Conservation (phyloP, 352 stramenopile genomes). For the Pythium guiyangense region DNA sequence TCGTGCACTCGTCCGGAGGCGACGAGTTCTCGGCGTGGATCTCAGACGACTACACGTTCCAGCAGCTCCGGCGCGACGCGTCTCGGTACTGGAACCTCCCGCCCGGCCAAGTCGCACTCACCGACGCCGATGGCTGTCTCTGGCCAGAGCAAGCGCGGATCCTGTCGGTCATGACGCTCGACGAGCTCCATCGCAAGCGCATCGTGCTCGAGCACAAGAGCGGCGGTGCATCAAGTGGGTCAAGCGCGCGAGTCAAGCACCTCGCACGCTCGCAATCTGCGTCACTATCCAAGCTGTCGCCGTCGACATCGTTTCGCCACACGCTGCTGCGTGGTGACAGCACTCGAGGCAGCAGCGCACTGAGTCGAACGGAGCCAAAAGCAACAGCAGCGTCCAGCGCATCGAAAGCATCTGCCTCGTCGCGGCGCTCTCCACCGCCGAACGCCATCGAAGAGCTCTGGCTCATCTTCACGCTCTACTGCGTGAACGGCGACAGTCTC, state of each 20-base stretch:
- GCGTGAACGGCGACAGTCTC: slow-evolving; percentile 66
- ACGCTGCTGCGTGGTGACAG: neutral
- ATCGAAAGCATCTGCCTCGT: neutral
- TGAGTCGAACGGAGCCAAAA: neutral
- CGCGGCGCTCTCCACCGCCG: neutral
- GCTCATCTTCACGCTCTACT: slow-evolving; percentile 81
- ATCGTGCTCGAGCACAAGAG: slow-evolving; percentile 56
- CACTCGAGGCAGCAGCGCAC: neutral
- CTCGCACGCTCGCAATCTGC: slow-evolving; percentile 13
- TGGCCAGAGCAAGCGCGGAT: slow-evolving; percentile 79
- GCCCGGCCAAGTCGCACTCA: slow-evolving; percentile 33
- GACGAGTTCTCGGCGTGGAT: slow-evolving; percentile 70
- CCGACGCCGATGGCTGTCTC: slow-evolving; percentile 57
- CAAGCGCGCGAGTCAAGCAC: slow-evolving; percentile 9
- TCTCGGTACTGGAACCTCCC: slow-evolving; percentile 68
- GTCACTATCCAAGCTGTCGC: slow-evolving; percentile 1
- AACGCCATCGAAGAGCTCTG: slow-evolving; percentile 67
- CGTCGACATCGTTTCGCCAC: slow-evolving; percentile 1
- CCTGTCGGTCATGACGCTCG: slow-evolving; percentile 48
- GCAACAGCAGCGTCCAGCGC: neutral
- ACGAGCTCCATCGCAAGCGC: slow-evolving; percentile 39
- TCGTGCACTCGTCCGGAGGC: slow-evolving; percentile 35
- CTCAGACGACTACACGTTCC: slow-evolving; percentile 68
- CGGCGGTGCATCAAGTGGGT: slow-evolving; percentile 5
- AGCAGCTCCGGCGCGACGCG: slow-evolving; percentile 62